Percentiles rank a stretch among this genome's conserved stretches.
These are phyloP conservation scores for Calycina marina DNA, from an alignment of 2,329 filamentous ascomycete species.

Conservation along the genomic window DNA sequence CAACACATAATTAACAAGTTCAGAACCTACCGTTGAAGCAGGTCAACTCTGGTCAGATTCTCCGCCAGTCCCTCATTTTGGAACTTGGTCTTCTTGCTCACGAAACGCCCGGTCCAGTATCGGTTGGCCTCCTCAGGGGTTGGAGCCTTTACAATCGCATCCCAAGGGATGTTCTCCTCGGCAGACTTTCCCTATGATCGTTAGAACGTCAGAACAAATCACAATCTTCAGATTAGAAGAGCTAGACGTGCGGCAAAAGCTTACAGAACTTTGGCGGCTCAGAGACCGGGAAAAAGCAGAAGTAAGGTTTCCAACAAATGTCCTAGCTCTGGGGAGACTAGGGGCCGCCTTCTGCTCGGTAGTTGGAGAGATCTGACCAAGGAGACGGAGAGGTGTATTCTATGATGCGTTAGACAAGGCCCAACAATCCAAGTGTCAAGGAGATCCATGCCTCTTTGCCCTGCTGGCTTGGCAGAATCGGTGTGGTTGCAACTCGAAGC, in stretches of 20 bases:
- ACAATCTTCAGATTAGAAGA: too few relatives aligned
- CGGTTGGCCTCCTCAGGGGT: not conserved
- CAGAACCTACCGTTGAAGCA: not conserved
- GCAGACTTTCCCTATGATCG: too few relatives aligned
- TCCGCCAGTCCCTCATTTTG: not conserved
- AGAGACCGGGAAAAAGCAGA: slow-evolving; percentile 28
- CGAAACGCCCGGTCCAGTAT: not conserved
- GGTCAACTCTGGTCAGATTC: not conserved
- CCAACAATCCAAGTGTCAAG: too few relatives aligned
- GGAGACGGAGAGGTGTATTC: slow-evolving; percentile 6
- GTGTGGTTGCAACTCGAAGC: slow-evolving; percentile 9
- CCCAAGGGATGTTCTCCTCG: not conserved
- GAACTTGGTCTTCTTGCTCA: not conserved
- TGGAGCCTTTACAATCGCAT: not conserved
- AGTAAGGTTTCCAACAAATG: slow-evolving; percentile 31
- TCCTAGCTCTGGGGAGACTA: slow-evolving; percentile 28
- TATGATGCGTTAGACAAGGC: slow-evolving; percentile 6
- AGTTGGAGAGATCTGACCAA: slow-evolving; percentile 10
- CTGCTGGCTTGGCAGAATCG: slow-evolving; percentile 4
- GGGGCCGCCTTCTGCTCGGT: not conserved
- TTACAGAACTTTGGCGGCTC: slow-evolving; percentile 3
- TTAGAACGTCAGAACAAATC: too few relatives aligned
- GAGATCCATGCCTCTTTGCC: slow-evolving; percentile 13
- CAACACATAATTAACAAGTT: too few relatives aligned
- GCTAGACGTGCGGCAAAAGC: slow-evolving; percentile 6